Evolutionary conservation across 352 stramenopile species (phyloP).

Genomic region (Phytophthora pseudosyringae): DNA sequence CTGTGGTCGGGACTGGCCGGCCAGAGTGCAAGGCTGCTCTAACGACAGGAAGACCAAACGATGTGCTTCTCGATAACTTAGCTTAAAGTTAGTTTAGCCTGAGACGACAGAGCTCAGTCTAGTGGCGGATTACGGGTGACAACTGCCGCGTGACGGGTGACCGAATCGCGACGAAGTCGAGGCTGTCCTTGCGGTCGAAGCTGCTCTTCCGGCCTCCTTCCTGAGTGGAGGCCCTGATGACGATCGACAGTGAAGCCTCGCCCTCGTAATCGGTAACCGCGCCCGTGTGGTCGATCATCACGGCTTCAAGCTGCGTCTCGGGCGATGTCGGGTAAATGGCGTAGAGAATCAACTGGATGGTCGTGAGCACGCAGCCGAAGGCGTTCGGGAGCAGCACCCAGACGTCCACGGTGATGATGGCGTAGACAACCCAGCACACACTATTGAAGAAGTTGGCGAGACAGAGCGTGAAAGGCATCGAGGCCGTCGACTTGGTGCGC

Average conservation of each 20-base stretch:
- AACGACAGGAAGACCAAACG: neutral
- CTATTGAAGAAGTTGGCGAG: constrained; percentile 48
- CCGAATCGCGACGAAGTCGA: constrained; percentile 26
- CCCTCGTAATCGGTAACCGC: constrained; percentile 13
- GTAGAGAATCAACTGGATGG: constrained; percentile 36
- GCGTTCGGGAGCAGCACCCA: constrained; percentile 52
- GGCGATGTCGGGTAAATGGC: constrained; percentile 33
- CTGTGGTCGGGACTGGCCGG: too few species aligned
- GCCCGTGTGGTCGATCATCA: constrained; percentile 15
- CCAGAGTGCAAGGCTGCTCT: too few species aligned
- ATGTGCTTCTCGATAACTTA: neutral
- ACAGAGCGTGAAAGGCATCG: constrained; percentile 41
- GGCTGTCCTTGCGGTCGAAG: constrained; percentile 18
- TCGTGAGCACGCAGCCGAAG: constrained; percentile 37
- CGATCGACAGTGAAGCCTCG: constrained; percentile 25
- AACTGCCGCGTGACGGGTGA: constrained; percentile 18
- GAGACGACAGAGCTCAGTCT: neutral
- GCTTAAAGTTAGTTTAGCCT: neutral
- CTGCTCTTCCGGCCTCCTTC: constrained; percentile 21
- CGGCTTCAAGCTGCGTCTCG: constrained; percentile 15
- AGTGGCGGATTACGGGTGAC: neutral
- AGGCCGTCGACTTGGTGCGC: constrained; percentile 36
- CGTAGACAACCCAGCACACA: constrained; percentile 54
- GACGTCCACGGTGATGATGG: constrained; percentile 44
- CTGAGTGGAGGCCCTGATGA: constrained; percentile 11